Base-by-base conservation (phyloP, 192 early-diverging fungal species). In the Spizellomyces sp. region DNA sequence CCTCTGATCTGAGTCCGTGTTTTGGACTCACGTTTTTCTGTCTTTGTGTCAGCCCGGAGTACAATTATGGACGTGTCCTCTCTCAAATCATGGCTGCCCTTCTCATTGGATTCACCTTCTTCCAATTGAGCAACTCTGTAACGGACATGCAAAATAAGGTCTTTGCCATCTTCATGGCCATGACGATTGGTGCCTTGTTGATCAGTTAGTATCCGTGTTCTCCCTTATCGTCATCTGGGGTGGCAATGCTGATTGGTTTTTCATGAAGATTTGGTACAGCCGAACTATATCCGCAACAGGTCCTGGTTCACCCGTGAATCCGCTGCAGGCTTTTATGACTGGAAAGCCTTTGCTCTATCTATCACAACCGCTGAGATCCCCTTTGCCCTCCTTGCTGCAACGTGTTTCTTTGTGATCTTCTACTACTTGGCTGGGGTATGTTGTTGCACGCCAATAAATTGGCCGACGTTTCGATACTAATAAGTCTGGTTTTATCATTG, bases 61-160 rank as follows among this genome's bases (percentile, higher is more conserved):
- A 93, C 75, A 94, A 92, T 78, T 77, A 92, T 63, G 90, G 88
- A 19, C 64, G 63, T 4, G 60, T 67, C 4, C 15, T 74, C 14
- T 66, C 63, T 5, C 64, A 65, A 47, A 73, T 88, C 41, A 74
- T 88, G 46, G 75, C 75, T 63, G 84, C 86, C 1, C 75, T 94
- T n/a, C 54, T 87, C 9, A 85, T 89, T 45, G 90, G 90, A 8
- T 89, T 94, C 79, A 86, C 91, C 15, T 94, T 89, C 78, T 90
- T 82, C 83, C 81, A 90, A 42, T 71, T 89, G 8, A 77, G 77
- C 15, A 9, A 80, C 45, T 80, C 88, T 9, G 75, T 83, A 6
- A 70, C 76, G 21, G 91, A 91, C 59, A 19, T 72, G 48, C 87
- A 90, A 71, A 89, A 89, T 69, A 84, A 84, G 44, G 77, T 90